phyloP scores from a whole-genome alignment of 2,329 filamentous ascomycete species.

The Penicillium hesseltinei region DNA sequence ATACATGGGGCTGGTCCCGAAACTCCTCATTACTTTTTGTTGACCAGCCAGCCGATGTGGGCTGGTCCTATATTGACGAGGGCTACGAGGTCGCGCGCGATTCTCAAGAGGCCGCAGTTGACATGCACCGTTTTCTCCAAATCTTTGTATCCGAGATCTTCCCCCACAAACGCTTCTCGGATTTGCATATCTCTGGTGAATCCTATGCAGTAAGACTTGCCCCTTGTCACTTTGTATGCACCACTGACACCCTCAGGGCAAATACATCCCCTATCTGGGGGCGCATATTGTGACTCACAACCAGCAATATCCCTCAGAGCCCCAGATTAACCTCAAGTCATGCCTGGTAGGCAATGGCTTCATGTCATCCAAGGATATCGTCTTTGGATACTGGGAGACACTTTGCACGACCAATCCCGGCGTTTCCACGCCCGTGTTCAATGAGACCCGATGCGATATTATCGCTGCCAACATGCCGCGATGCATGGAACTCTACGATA shows the following conservation, averaged over 20 bases:
- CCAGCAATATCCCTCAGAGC: constrained; percentile 39
- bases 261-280: constrained; percentile 49
- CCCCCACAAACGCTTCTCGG: constrained; percentile 37
- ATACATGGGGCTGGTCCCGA: constrained; percentile 23
- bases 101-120: constrained; percentile 47
- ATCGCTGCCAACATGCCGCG: constrained; percentile 48
- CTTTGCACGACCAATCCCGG: constrained; percentile 49
- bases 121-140: constrained; percentile 52
- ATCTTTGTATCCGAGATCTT: constrained; percentile 49
- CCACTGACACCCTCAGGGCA: constrained; percentile 35
- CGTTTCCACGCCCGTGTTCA: constrained; percentile 44
- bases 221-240: background rate
- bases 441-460: constrained; percentile 47
- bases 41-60: constrained; percentile 28
- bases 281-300: constrained; percentile 49
- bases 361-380: constrained; percentile 43
- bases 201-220: constrained; percentile 44
- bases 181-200: constrained; percentile 51
- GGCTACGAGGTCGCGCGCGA: constrained; percentile 22
- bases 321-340: constrained; percentile 46
- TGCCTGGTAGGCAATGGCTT: constrained; percentile 50
- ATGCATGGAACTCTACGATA: constrained; percentile 43
- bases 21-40: constrained; percentile 29
- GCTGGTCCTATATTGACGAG: constrained; percentile 29
- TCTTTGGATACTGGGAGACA: constrained; percentile 49